These are phyloP conservation scores for Canariomyces notabilis DNA, from an alignment of 2,329 filamentous ascomycete species.

Conservation along the genomic window DNA sequence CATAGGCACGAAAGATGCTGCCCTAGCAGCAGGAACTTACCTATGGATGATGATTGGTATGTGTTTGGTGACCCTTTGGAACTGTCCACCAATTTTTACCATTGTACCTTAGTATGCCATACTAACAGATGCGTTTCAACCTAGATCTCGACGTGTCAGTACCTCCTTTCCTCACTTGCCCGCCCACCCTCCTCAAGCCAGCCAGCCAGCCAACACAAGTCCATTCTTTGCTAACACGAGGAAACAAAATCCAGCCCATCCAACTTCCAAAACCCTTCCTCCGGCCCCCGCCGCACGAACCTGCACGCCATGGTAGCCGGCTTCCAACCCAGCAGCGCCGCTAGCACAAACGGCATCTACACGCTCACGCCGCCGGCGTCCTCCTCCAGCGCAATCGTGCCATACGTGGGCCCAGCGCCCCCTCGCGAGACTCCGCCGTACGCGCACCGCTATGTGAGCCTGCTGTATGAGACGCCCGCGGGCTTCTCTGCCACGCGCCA, in stretches of 20 bases:
- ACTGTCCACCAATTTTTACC: too few species aligned
- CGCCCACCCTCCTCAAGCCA: not conserved
- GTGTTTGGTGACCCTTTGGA: too few species aligned
- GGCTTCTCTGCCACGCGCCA: constrained; percentile 30
- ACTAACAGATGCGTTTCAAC: not conserved
- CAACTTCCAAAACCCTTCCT: constrained; percentile 24
- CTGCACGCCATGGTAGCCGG: constrained; percentile 27
- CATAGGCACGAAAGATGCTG: constrained; percentile 22
- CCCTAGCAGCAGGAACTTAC: constrained; percentile 21
- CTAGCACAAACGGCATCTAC: constrained; percentile 13
- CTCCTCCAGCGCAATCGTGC: constrained; percentile 19
- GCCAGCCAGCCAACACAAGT: too few species aligned
- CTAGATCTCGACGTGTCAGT: constrained; percentile 24
- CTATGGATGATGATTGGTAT: constrained; percentile 27
- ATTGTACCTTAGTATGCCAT: not conserved
- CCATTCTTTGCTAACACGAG: too few species aligned
- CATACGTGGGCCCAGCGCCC: constrained; percentile 30
- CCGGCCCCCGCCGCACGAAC: constrained; percentile 21
- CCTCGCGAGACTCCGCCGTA: constrained; percentile 33
- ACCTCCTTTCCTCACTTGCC: not conserved
- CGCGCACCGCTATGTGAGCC: constrained; percentile 35
- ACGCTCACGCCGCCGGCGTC: constrained; percentile 16
- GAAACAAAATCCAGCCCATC: constrained; percentile 13
- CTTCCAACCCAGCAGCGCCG: constrained; percentile 20
- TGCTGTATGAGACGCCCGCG: constrained; percentile 34